phyloP scores from a whole-genome alignment of 331 rosid genomes.

The Dryas integrifolia region DNA sequence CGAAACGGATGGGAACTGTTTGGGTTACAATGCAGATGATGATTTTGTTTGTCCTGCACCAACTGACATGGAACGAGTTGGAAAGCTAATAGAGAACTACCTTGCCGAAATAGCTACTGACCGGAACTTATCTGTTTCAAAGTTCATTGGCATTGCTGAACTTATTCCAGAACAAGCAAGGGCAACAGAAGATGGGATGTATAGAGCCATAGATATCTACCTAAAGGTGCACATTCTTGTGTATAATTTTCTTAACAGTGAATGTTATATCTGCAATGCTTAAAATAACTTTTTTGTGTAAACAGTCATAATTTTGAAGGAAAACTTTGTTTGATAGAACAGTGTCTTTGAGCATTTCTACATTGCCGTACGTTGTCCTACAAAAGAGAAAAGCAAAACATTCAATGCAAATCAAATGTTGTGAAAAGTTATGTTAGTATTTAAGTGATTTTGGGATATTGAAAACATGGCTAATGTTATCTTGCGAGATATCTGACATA shows the following conservation, averaged over 20 bases:
- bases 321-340: neutral
- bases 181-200: conserved; percentile 84
- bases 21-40: conserved; percentile 36
- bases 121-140: conserved; percentile 58
- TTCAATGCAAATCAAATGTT: neutral
- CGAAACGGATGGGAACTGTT: conserved; percentile 38
- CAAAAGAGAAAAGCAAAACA: too few species aligned
- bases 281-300: neutral
- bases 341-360: neutral
- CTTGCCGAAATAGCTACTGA: conserved; percentile 86
- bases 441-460: neutral
- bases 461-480: neutral
- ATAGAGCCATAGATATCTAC: conserved; percentile 86
- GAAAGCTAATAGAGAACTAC: conserved; percentile 80
- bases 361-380: too few species aligned
- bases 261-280: neutral
- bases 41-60: conserved; percentile 54
- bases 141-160: conserved; percentile 66
- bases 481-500: too few species aligned
- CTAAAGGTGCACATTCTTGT: conserved; percentile 56
- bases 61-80: conserved; percentile 61
- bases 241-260: neutral
- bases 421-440: neutral
- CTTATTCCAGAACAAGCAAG: conserved; percentile 81
- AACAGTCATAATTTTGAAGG: neutral